A percentile compares a stretch with the other conserved stretches of the same genome.
Evolutionary conservation across 495 filamentous ascomycete species (phyloP).

Genomic region (Neurospora discreta): DNA sequence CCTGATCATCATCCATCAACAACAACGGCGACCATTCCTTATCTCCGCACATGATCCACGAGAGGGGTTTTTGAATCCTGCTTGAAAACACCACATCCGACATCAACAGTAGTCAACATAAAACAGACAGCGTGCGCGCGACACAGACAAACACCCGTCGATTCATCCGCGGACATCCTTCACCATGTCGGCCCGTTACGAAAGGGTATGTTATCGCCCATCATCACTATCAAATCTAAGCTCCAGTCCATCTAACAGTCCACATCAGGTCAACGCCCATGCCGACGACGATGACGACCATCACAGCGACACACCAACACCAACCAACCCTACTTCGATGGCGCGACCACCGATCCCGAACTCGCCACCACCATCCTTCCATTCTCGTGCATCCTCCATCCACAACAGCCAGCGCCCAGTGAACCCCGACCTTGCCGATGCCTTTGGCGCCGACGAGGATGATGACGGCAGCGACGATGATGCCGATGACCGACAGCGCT

Average conservation of each 20-base stretch:
- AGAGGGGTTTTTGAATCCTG: background rate
- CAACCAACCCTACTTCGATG: conserved; percentile 17
- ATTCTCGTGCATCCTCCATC: conserved; percentile 68
- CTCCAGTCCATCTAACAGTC: background rate
- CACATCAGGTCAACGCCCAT: conserved; percentile 32
- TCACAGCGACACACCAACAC: conserved; percentile 9
- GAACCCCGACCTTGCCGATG: conserved; percentile 73
- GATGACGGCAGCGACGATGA: conserved; percentile 64
- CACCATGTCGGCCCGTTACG: conserved; percentile 78
- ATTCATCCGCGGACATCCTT: background rate
- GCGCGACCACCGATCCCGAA: conserved; percentile 44
- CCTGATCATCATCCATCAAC: conserved; percentile 2
- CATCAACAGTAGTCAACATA: background rate
- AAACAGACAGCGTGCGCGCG: background rate
- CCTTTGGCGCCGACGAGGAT: conserved; percentile 69
- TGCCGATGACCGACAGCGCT: conserved; percentile 69
- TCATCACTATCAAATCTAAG: too few species aligned
- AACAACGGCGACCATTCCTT: conserved; percentile 3
- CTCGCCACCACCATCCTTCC: conserved; percentile 92
- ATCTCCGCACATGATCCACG: background rate
- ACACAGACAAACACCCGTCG: background rate
- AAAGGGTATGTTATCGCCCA: conserved; percentile 51
- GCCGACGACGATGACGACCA: conserved; percentile 32
- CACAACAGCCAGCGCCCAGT: conserved; percentile 43
- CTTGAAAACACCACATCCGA: background rate